phyloP scores from a whole-genome alignment of 1,139 yeast species.

The Geotrichum carabidarum region DNA sequence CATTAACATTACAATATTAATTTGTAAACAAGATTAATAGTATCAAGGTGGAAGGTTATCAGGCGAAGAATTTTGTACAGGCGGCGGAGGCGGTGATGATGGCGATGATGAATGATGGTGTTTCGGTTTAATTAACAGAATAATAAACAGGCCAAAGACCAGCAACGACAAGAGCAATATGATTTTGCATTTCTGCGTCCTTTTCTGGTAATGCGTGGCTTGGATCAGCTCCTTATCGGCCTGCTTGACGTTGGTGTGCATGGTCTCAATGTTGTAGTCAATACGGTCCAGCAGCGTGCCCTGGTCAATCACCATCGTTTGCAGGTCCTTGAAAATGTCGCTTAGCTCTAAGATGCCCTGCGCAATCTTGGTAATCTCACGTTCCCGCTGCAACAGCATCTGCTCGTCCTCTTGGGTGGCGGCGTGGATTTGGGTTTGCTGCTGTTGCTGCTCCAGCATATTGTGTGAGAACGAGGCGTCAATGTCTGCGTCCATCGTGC shows the following conservation, averaged over 20 bases:
- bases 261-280: constrained; percentile 80
- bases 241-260: constrained; percentile 65
- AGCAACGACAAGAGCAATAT: constrained; percentile 66
- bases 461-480: constrained; percentile 40
- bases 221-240: constrained; percentile 73
- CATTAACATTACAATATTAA: constrained; percentile 2
- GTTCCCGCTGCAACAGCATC: constrained; percentile 57
- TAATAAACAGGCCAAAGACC: constrained; percentile 65
- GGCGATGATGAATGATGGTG: constrained; percentile 25
- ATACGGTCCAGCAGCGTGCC: constrained; percentile 90
- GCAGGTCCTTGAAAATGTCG: constrained; percentile 89
- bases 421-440: constrained; percentile 7
- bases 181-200: constrained; percentile 86
- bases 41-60: not conserved
- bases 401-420: constrained; percentile 20
- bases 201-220: constrained; percentile 77
- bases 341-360: constrained; percentile 91
- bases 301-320: constrained; percentile 86
- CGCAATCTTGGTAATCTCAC: constrained; percentile 84
- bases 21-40: not conserved
- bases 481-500: constrained; percentile 35
- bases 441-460: constrained; percentile 41
- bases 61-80: not conserved
- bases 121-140: constrained; percentile 67
- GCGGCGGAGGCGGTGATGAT: constrained; percentile 15